Evolutionary conservation across 768 basidiomycete species (phyloP).

Genomic region (Suillus sp.): DNA sequence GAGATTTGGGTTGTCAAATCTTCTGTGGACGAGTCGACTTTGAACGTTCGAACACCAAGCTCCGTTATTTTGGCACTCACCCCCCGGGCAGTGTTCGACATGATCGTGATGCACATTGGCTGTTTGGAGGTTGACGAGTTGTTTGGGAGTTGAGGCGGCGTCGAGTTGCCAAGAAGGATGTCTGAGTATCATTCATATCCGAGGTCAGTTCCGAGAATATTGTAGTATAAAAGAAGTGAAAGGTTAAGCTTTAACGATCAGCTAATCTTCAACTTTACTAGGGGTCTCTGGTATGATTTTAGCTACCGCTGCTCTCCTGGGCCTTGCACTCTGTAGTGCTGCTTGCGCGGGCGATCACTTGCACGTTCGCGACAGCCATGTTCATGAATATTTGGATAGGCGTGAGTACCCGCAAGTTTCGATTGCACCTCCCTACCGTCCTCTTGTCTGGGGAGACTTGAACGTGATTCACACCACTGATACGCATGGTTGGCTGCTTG

Average conservation of each 20-base stretch:
- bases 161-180: neutral
- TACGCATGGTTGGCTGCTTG: conserved; percentile 79
- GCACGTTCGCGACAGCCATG: conserved; percentile 27
- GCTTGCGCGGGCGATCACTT: conserved; percentile 24
- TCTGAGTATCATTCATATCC: neutral
- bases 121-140: too few species aligned
- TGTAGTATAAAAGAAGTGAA: neutral
- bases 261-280: neutral
- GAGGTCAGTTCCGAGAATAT: neutral
- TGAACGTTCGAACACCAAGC: neutral
- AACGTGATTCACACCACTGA: conserved; percentile 89
- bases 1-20: neutral
- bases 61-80: neutral
- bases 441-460: conserved; percentile 85
- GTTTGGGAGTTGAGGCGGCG: too few species aligned
- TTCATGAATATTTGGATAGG: conserved; percentile 34
- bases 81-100: too few species aligned
- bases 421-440: conserved; percentile 59
- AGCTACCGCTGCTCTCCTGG: conserved; percentile 18
- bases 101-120: too few species aligned
- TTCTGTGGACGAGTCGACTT: neutral
- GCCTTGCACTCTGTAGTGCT: conserved; percentile 14
- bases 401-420: conserved; percentile 43
- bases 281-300: conserved; percentile 15
- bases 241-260: neutral